These are phyloP conservation scores for Colletotrichum phormii DNA, from an alignment of 2,329 filamentous ascomycete genomes.

Conservation along the genomic window DNA sequence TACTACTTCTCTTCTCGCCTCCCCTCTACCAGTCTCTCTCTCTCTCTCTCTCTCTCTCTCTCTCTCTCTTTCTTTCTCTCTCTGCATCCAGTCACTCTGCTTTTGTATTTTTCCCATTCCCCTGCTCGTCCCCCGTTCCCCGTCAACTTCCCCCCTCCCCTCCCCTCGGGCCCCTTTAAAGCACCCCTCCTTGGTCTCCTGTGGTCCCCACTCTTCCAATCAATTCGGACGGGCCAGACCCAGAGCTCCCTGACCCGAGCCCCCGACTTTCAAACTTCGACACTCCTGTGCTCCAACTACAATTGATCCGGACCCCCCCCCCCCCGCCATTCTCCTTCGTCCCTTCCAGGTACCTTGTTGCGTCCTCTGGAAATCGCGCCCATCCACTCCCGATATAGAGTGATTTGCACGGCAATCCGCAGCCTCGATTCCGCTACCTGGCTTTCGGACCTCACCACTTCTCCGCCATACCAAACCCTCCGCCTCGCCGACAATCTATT, in stretches of 20 bases:
- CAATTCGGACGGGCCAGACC: slow-evolving; percentile 36
- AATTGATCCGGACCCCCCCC: slow-evolving; percentile 33
- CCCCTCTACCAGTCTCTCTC: background rate
- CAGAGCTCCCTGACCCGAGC: slow-evolving; percentile 30
- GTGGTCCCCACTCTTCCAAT: slow-evolving; percentile 34
- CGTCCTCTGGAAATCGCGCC: slow-evolving; percentile 23
- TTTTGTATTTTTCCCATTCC: slow-evolving; percentile 16
- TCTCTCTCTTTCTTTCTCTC: background rate
- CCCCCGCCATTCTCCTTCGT: slow-evolving; percentile 32
- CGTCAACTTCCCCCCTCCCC: slow-evolving; percentile 12
- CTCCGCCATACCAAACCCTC: slow-evolving; percentile 2
- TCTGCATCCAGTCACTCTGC: slow-evolving; percentile 9
- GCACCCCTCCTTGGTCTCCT: slow-evolving; percentile 15
- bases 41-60: background rate
- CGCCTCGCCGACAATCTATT: slow-evolving; percentile 14
- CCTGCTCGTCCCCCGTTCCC: slow-evolving; percentile 31
- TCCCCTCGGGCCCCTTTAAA: background rate
- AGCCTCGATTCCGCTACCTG: slow-evolving; percentile 4
- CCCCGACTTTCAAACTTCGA: slow-evolving; percentile 32
- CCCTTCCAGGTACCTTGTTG: slow-evolving; percentile 32
- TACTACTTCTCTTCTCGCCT: background rate
- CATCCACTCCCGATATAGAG: slow-evolving; percentile 24
- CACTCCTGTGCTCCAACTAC: slow-evolving; percentile 34
- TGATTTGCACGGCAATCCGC: slow-evolving; percentile 28
- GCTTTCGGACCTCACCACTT: slow-evolving; percentile 7